A percentile compares a stretch with the other conserved stretches of the same genome.
Evolutionary conservation across 139 green algal species (phyloP).

Genomic region (Pseudopediastrum boryanum): DNA sequence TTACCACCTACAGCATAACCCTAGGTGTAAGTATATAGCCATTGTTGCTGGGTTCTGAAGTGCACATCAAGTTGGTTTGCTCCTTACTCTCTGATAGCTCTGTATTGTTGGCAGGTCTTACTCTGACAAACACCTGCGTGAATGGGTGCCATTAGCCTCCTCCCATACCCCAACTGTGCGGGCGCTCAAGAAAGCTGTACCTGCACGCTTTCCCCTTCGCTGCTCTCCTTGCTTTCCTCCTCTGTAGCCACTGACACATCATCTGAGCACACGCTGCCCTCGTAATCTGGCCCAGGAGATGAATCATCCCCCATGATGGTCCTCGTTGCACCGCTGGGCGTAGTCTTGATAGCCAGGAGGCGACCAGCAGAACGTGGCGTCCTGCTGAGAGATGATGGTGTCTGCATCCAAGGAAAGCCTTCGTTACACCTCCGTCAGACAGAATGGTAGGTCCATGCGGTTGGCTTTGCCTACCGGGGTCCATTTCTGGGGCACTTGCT

Average conservation of each 20-base stretch:
- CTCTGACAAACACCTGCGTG: not conserved
- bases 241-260: conserved; percentile 29
- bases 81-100: not conserved
- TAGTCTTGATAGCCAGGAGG: no score
- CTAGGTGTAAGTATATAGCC: not conserved
- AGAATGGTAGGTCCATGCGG: no score
- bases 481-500: no score
- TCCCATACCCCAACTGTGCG: not conserved
- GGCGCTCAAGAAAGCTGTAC: not conserved
- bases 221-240: conserved; percentile 6
- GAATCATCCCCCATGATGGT: no score
- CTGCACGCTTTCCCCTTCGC: conserved; percentile 34
- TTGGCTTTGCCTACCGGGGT: no score
- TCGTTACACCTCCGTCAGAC: no score
- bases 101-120: not conserved
- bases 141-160: not conserved
- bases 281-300: no score
- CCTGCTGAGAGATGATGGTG: no score
- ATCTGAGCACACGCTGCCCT: no score
- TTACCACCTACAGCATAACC: conserved; percentile 3
- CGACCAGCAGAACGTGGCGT: no score
- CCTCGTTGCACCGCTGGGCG: no score
- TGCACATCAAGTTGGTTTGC: not conserved
- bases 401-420: no score
- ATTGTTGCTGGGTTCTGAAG: not conserved